Evolutionary conservation across 192 early-diverging fungal species (phyloP), one percentile per base, ranked within the genome.

Genomic region (Coemansia sp.): DNA sequence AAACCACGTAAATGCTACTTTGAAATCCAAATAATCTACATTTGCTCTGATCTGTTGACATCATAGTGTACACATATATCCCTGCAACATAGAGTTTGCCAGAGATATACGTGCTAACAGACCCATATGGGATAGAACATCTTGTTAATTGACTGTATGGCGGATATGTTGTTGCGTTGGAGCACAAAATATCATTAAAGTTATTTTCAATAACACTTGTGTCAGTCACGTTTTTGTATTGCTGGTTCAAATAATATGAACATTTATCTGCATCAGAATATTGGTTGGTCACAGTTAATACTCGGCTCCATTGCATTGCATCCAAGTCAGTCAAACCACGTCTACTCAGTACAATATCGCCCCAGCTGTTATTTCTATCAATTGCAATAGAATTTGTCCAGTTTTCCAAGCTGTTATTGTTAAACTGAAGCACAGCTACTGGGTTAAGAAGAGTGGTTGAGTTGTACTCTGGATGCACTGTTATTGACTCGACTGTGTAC

Each of bases 401-500:
- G 0, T 8, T 49, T n/a, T 17, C 32, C 2, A 16, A 11, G 17
- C 45, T 19, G 11, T 32, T 42, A 0, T 12, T 41, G n/a, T 67
- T 67, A 22, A 49, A 67, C 56, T 67, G 44, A 4, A 67, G 19
- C 5, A 67, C 22, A 17, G 65, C 65, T 48, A 67, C 38, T 32
- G 55, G 42, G 56, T 67, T 67, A 13, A 59, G 51, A 10, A 17
- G 5, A 4, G 20, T 59, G 9, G 20, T 48, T 0, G 65, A 19
- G 25, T 67, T 67, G 44, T 48, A 67, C 4, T 19, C 20, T 10
- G 65, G 65, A 39, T 67, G 65, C 14, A 67, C 56, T 5, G 44
- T 49, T 38, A 67, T 53, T 20, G 56, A 38, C 5, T 7, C 13
- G 2, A 67, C 65, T 1, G 20, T 59, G 65, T 67, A 58, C 14